Evolutionary conservation across 169 alveolate genomes (phyloP).

Genomic region (Plasmodium billcollinsi): DNA sequence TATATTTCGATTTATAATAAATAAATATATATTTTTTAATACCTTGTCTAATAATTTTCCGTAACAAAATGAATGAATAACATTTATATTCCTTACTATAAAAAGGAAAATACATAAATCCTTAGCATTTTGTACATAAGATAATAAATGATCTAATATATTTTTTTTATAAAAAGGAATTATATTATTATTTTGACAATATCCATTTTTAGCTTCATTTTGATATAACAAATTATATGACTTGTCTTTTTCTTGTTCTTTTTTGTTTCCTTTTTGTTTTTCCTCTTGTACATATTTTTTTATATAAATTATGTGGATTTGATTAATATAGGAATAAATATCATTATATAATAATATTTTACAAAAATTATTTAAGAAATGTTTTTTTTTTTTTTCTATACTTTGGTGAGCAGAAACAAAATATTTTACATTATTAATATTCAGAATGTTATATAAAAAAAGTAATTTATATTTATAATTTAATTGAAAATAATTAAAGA

Average conservation of each 20-base stretch:
- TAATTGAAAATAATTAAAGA: slow-evolving; percentile 69
- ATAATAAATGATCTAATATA: slow-evolving; percentile 43
- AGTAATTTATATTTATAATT: slow-evolving; percentile 40
- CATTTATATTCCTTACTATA: slow-evolving; percentile 45
- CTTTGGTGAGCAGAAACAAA: not conserved
- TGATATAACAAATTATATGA: not conserved
- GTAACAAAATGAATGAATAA: slow-evolving; percentile 34
- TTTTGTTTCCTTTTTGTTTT: not conserved
- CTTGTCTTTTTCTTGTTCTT: too few relatives aligned
- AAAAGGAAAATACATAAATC: slow-evolving; percentile 48
- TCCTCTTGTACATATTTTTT: slow-evolving; percentile 4
- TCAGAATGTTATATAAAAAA: slow-evolving; percentile 38
- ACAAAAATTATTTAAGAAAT: slow-evolving; percentile 50
- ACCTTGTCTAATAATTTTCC: slow-evolving; percentile 28
- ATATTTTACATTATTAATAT: slow-evolving; percentile 18
- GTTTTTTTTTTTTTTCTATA: slow-evolving; percentile 33
- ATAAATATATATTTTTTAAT: slow-evolving; percentile 34
- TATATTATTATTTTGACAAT: not conserved
- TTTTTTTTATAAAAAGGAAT: slow-evolving; percentile 48
- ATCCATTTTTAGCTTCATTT: not conserved
- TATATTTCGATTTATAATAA: not conserved
- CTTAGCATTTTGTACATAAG: slow-evolving; percentile 30
- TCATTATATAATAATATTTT: slow-evolving; percentile 33
- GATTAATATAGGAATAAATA: slow-evolving; percentile 26
- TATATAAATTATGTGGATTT: slow-evolving; percentile 27